phyloP scores from a whole-genome alignment of 495 filamentous ascomycete species.

The Penicillium crystallinum region DNA sequence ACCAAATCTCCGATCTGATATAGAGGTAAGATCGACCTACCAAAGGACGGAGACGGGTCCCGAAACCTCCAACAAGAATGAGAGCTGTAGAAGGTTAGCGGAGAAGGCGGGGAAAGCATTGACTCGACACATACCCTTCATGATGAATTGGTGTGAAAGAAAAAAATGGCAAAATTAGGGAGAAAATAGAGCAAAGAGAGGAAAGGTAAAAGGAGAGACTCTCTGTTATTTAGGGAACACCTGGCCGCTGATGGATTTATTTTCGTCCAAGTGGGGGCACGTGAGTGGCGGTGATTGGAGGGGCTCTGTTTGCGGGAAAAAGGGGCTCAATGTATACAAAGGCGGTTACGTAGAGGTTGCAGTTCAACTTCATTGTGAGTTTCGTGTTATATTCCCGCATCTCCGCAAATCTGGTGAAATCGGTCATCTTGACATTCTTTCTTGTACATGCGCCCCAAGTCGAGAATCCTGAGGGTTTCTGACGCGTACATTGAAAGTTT shows the following conservation, averaged over 20 bases:
- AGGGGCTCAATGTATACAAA: conserved; percentile 11
- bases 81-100: conserved; percentile 58
- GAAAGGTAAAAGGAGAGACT: conserved; percentile 10
- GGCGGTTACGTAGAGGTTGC: no score
- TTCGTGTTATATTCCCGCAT: no score
- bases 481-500: background rate
- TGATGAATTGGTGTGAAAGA: conserved; percentile 23
- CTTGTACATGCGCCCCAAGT: background rate
- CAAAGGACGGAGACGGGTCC: conserved; percentile 94
- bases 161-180: conserved; percentile 6
- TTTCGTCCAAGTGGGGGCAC: conserved; percentile 28
- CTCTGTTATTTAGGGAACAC: conserved; percentile 27
- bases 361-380: no score
- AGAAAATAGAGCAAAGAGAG: conserved; percentile 8
- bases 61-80: conserved; percentile 99
- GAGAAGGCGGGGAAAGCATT: conserved; percentile 2
- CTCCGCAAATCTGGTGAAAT: no score
- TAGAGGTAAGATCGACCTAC: conserved; percentile 52
- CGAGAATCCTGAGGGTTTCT: background rate
- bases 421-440: background rate
- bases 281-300: conserved; percentile 25
- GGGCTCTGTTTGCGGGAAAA: conserved; percentile 32
- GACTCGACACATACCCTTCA: conserved; percentile 47
- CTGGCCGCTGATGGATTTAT: conserved; percentile 34
- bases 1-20: conserved; percentile 10